Conservation (phyloP, 331 rosid species). For the Malus hybrid region DNA sequence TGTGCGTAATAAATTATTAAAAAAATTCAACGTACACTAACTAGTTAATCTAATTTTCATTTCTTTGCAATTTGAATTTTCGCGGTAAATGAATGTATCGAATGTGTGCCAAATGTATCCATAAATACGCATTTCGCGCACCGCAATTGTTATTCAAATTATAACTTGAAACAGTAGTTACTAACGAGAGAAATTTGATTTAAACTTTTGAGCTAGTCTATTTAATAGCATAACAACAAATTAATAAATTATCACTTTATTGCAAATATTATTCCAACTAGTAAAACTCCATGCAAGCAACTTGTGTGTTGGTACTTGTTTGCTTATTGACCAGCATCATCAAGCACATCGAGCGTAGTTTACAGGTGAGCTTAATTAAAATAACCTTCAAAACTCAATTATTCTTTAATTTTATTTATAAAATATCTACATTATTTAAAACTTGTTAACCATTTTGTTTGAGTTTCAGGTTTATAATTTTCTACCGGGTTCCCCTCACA, state of each 20-base stretch:
- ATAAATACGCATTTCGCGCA: not conserved
- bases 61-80: not conserved
- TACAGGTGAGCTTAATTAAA: not conserved
- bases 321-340: constrained; percentile 20
- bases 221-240: not conserved
- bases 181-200: not conserved
- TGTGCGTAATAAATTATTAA: not conserved
- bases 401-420: not conserved
- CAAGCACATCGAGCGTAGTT: constrained; percentile 17
- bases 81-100: not conserved
- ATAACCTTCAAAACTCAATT: not conserved
- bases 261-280: not conserved
- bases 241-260: not conserved
- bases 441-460: not conserved
- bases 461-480: constrained; percentile 45
- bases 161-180: not conserved
- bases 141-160: not conserved
- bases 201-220: not conserved
- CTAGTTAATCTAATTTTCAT: not conserved
- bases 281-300: constrained; percentile 23
- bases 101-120: not conserved
- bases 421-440: no score
- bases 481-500: constrained; percentile 27
- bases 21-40: no score
- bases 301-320: constrained; percentile 19